These are phyloP conservation scores for Isoetes taiwanensis DNA, from an alignment of 75 land plant species.

Conservation along the genomic window DNA sequence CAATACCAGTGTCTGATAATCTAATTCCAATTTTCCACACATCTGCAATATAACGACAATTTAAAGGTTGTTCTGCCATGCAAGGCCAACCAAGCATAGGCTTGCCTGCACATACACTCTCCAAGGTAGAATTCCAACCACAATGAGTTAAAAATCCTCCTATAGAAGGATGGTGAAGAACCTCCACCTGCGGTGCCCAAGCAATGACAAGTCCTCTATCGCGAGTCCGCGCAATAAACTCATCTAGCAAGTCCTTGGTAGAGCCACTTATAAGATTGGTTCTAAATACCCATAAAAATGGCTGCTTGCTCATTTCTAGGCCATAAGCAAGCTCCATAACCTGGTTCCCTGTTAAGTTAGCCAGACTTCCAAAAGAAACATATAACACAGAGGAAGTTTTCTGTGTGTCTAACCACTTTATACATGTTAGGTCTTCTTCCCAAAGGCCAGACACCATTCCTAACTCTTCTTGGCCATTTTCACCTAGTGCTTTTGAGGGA, in stretches of 20 bases:
- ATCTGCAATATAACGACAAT: too few relatives aligned
- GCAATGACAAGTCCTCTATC: conserved; percentile 15
- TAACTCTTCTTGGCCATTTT: too few relatives aligned
- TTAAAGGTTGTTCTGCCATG: conserved; percentile 3
- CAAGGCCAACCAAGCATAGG: conserved; percentile 1
- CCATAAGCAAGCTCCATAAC: conserved; percentile 28
- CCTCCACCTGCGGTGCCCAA: conserved; percentile 28
- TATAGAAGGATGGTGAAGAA: conserved; percentile 23
- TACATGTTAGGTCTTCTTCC: too few relatives aligned
- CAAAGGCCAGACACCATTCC: too few relatives aligned
- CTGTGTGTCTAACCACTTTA: conserved; percentile 25
- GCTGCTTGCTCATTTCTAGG: conserved; percentile 16
- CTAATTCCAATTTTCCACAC: too few relatives aligned
- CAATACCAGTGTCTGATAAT: too few relatives aligned
- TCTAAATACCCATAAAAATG: conserved; percentile 28
- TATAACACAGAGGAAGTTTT: conserved; percentile 23
- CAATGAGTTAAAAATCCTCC: conserved; percentile 25
- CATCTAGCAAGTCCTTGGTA: conserved; percentile 6
- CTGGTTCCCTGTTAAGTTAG: neutral
- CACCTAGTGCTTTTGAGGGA: too few relatives aligned
- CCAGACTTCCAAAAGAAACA: conserved; percentile 21
- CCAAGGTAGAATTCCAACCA: conserved; percentile 31
- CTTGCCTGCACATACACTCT: conserved; percentile 19
- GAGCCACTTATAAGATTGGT: too few relatives aligned
- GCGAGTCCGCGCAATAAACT: conserved; percentile 8